Conservation (phyloP, 2,329 filamentous ascomycete genomes). For the Monascus ruber region DNA sequence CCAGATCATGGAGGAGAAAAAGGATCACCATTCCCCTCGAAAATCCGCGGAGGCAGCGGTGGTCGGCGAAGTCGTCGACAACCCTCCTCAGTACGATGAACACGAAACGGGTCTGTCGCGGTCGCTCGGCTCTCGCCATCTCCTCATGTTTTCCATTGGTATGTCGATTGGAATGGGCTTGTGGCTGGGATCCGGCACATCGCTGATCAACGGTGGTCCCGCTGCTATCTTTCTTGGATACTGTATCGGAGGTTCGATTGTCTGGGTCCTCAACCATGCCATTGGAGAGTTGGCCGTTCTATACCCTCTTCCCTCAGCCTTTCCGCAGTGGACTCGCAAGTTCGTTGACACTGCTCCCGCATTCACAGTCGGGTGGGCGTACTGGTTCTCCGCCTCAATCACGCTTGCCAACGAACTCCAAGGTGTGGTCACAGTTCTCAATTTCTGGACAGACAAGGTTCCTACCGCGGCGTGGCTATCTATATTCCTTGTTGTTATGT, state of each 20-base stretch:
- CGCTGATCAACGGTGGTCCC: conserved; percentile 31
- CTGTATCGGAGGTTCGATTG: conserved; percentile 25
- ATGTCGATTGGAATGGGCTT: conserved; percentile 37
- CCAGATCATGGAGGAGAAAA: no score
- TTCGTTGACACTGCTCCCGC: conserved; percentile 34
- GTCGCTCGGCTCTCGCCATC: conserved; percentile 28
- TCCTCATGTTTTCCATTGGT: conserved; percentile 30
- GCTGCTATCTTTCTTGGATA: conserved; percentile 37
- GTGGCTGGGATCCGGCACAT: conserved; percentile 37
- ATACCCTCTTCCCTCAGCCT: conserved; percentile 37
- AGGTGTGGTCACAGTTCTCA: conserved; percentile 30
- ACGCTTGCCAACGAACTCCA: conserved; percentile 36
- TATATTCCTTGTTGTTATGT: conserved; percentile 35
- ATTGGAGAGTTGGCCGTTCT: conserved; percentile 38
- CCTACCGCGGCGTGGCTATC: conserved; percentile 35
- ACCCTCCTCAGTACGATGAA: not conserved
- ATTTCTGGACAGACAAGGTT: conserved; percentile 35
- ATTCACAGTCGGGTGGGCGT: conserved; percentile 38
- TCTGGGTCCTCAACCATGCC: conserved; percentile 37
- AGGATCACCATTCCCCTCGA: no score
- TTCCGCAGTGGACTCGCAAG: conserved; percentile 37
- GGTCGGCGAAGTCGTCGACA: not conserved
- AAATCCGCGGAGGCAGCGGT: not conserved
- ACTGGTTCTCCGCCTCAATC: conserved; percentile 36
- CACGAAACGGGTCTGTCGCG: conserved; percentile 24